Base-by-base conservation (phyloP, 768 basidiomycete species). In the Russula foetens region DNA sequence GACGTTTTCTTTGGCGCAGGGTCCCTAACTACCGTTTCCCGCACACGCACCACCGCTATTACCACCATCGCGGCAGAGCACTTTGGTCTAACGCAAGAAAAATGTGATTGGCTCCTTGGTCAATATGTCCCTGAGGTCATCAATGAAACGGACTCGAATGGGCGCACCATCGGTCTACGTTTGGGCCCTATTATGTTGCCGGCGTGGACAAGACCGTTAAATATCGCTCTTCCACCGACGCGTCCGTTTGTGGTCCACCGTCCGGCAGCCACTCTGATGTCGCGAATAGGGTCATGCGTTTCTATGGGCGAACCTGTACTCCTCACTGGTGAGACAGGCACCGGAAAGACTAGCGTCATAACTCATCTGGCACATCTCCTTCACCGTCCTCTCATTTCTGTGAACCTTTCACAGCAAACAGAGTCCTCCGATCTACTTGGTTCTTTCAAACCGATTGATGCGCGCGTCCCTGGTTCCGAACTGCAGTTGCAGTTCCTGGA, bases 321-420 rank as follows among this genome's bases (percentile, higher is more conserved):
- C 8, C 80, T 99, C 26, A 93, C 94, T 0, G 97, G 97, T 48
- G 97, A 99, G 76, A 99, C 97, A 2, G 97, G 97, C n/a, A 99
- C 97, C 1, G 97, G 97, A 15, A 99, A 99, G 74, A 99, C 97
- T 0, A 95, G 94, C 54, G 81, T 85, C 21, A 83, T 99, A 17
- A 90, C 93, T 3, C 85, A 97, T 67, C 79, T 98, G 31, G 88
- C 97, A 12, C 79, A 85, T 2, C 72, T 90, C n/a, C 79, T 97
- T 29, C 80, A 79, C 7, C 81, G 83, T 12, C 84, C 86, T 0
- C 80, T 99, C 35, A 81, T 92, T 56, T 92, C 94, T 0, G 80
- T 99, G 59, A 99, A 99, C 70, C 72, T 98, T 67, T 97, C 93
- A 1, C 92, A 95, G 68, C 97, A 99, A 71, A 97, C 95, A 1